Conservation (phyloP, 2,329 filamentous ascomycete species). For the Colletotrichum melonis region DNA sequence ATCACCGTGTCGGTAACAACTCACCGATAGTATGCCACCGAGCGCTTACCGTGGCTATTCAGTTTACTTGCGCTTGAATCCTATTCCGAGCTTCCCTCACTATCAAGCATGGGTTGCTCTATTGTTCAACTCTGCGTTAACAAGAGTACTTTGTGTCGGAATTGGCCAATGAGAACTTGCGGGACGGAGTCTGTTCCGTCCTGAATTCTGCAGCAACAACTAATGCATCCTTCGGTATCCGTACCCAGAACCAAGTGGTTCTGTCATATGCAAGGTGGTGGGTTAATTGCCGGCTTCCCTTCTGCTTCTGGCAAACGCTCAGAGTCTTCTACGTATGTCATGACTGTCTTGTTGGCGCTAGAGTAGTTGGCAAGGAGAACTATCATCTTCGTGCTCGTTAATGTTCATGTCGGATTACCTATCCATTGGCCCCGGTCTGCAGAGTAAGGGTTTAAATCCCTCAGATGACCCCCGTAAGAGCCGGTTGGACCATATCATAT, state of each 20-base stretch:
- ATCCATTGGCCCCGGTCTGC: not conserved
- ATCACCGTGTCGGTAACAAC: not conserved
- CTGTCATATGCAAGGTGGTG: not conserved
- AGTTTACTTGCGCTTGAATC: not conserved
- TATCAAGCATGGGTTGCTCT: not conserved
- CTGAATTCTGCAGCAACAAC: not conserved
- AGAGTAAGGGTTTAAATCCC: constrained; percentile 15
- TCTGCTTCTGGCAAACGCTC: constrained; percentile 6
- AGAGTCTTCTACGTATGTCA: not conserved
- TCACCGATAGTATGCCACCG: not conserved
- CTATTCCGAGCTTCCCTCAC: not conserved
- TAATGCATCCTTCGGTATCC: not conserved
- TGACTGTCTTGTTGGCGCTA: not conserved
- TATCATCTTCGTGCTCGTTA: not conserved
- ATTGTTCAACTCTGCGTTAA: not conserved
- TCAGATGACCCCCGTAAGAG: constrained; percentile 13
- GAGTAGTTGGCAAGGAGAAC: not conserved
- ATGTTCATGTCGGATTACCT: not conserved
- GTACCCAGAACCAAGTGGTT: constrained; percentile 1
- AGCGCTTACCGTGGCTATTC: not conserved
- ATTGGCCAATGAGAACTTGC: not conserved
- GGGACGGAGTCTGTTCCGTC: not conserved
- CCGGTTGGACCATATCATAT: not conserved
- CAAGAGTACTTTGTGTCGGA: not conserved
- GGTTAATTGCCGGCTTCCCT: not conserved